Evolutionary conservation across 2,329 filamentous ascomycete species (phyloP).

Genomic region (Aspergillus tanneri): DNA sequence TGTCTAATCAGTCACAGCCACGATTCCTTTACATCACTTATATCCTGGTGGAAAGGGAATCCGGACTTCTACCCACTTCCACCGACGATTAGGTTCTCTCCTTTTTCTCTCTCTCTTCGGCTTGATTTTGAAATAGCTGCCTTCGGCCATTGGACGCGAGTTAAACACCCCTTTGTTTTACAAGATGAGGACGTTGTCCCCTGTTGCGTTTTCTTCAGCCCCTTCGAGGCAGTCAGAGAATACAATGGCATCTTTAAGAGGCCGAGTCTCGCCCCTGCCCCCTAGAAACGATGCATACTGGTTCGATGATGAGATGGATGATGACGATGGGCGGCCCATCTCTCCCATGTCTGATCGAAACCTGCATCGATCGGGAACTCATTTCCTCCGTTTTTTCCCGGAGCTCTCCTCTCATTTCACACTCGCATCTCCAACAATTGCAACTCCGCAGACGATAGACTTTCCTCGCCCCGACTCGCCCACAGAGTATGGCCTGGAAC

Average conservation of each 20-base stretch:
- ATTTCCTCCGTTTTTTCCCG: conserved; percentile 31
- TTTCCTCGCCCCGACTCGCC: conserved; percentile 2
- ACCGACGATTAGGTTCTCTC: no score
- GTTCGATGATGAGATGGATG: conserved; percentile 7
- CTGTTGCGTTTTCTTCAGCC: conserved; percentile 2
- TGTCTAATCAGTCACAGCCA: neutral
- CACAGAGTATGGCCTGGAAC: neutral
- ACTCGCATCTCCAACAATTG: conserved; percentile 26
- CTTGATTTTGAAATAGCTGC: neutral
- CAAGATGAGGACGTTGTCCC: conserved; percentile 2
- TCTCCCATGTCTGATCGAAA: conserved; percentile 27
- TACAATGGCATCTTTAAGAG: neutral
- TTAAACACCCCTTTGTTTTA: neutral
- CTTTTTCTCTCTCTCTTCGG: no score
- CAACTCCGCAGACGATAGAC: conserved; percentile 6
- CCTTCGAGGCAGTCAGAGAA: neutral
- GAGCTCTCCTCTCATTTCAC: conserved; percentile 30
- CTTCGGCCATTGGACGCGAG: neutral
- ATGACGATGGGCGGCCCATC: conserved; percentile 17
- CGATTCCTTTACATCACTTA: neutral
- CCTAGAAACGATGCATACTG: conserved; percentile 2
- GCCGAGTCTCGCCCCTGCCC: neutral
- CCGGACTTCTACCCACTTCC: no score
- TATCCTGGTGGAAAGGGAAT: no score
- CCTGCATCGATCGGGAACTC: conserved; percentile 20